Evolutionary conservation across 768 basidiomycete genomes (phyloP).

Genomic region (Rhodotorula graminis): DNA sequence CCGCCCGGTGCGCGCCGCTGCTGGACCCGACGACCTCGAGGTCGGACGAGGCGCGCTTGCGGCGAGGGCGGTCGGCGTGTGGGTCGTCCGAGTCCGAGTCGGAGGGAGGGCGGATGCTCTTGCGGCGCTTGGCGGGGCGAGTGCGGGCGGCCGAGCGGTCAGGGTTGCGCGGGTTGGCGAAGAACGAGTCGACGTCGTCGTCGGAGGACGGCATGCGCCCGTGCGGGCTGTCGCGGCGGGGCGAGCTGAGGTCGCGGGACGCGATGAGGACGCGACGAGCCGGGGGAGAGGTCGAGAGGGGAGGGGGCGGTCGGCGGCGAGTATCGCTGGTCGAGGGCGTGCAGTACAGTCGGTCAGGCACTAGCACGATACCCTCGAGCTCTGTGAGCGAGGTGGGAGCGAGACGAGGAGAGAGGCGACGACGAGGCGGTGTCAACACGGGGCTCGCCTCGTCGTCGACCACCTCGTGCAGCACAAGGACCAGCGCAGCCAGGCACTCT

Average conservation of each 20-base stretch:
- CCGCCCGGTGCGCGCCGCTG: neutral
- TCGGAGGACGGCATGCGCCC: neutral
- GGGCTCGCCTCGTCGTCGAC: no score
- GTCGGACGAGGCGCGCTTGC: neutral
- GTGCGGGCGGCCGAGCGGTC: neutral
- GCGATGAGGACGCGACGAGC: neutral
- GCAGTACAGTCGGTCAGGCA: neutral
- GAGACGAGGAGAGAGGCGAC: no score
- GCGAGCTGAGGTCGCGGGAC: neutral
- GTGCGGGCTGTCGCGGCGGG: neutral
- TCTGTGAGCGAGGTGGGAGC: neutral
- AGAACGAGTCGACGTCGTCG: constrained; percentile 6
- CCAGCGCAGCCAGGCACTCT: neutral
- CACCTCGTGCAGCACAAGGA: neutral
- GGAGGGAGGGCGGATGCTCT: neutral
- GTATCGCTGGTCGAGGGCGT: neutral
- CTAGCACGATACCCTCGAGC: no score
- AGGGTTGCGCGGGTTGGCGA: neutral
- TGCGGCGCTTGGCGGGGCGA: constrained; percentile 2
- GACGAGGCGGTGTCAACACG: neutral
- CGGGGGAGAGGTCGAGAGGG: no score
- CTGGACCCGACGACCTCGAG: constrained; percentile 3
- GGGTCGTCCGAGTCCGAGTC: neutral
- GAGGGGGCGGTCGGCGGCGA: no score
- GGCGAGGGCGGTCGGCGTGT: neutral